These are phyloP conservation scores for Cydonia oblonga DNA, from an alignment of 331 rosid genomes.

Conservation along the genomic window DNA sequence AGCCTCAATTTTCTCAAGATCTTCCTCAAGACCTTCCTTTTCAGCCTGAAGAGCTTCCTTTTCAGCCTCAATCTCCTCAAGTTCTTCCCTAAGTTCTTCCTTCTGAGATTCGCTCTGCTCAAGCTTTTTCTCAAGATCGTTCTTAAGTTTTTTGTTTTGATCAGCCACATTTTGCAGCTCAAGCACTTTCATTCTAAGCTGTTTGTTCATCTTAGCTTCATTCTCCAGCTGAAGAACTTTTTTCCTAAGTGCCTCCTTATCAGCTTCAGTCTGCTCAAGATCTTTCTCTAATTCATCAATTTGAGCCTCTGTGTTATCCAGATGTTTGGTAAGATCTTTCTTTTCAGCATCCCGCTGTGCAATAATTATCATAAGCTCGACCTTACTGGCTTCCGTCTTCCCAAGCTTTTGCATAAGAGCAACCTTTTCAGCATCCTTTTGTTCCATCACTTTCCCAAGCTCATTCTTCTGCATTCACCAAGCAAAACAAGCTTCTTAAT, in stretches of 20 bases:
- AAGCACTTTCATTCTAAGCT: not conserved
- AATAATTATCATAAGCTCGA: not conserved
- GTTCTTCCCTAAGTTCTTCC: not conserved
- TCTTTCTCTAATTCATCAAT: not conserved
- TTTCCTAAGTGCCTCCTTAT: not conserved
- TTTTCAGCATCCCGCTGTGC: not conserved
- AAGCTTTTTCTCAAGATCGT: not conserved
- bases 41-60: not conserved
- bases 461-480: not conserved
- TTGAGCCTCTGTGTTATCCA: not conserved
- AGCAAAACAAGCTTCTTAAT: too few relatives aligned
- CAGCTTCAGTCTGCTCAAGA: not conserved
- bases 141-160: not conserved
- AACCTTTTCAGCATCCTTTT: not conserved
- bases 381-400: not conserved
- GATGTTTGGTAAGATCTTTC: not conserved
- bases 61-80: not conserved
- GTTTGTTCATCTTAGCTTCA: not conserved
- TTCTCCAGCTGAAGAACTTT: not conserved
- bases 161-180: not conserved
- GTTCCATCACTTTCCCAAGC: not conserved
- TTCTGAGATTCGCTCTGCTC: not conserved
- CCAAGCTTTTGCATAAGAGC: not conserved
- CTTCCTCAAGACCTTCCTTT: not conserved
- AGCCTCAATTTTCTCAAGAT: not conserved